Conservation (phyloP, 176 grass and related monocot genomes). For the Triticum urartu region DNA sequence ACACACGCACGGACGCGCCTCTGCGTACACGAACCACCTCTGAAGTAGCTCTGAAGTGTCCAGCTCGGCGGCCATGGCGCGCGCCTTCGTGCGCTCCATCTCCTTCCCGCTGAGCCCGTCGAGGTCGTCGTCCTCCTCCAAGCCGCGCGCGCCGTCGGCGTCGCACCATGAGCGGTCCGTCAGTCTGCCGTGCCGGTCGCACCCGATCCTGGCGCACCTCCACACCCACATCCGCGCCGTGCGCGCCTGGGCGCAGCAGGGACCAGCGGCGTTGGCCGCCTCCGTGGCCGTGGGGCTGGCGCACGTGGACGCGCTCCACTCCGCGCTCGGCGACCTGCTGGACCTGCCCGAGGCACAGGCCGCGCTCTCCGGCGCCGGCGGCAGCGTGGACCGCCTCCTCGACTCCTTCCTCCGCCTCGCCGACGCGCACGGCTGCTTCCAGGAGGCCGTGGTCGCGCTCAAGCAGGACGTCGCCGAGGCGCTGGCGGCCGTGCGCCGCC, state of each 20-base stretch:
- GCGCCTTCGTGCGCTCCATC: slow-evolving; percentile 60
- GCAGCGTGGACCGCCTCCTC: slow-evolving; percentile 46
- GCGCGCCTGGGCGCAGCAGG: slow-evolving; percentile 38
- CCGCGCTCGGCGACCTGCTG: slow-evolving; percentile 52
- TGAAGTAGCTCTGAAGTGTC: too few species aligned
- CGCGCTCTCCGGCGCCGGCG: slow-evolving; percentile 5
- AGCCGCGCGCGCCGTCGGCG: neutral
- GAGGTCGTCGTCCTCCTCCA: neutral
- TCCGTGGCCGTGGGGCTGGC: too few species aligned
- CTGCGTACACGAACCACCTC: too few species aligned
- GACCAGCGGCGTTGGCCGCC: too few species aligned
- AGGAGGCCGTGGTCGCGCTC: slow-evolving; percentile 43
- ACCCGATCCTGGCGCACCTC: slow-evolving; percentile 60
- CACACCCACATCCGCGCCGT: slow-evolving; percentile 55
- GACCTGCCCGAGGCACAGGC: slow-evolving; percentile 47
- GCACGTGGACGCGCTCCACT: slow-evolving; percentile 33
- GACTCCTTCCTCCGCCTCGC: slow-evolving; percentile 69
- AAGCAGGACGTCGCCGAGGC: slow-evolving; percentile 44
- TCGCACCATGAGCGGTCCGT: neutral
- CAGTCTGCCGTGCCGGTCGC: slow-evolving; percentile 64
- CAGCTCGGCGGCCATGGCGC: slow-evolving; percentile 35
- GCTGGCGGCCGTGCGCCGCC: slow-evolving; percentile 40
- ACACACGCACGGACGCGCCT: neutral
- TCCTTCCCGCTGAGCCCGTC: slow-evolving; percentile 68
- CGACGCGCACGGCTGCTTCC: slow-evolving; percentile 65